Percentiles rank a stretch among this genome's conserved stretches.
Conservation (phyloP, 176 grass and related monocot species). For the Aegilops sharonensis region DNA sequence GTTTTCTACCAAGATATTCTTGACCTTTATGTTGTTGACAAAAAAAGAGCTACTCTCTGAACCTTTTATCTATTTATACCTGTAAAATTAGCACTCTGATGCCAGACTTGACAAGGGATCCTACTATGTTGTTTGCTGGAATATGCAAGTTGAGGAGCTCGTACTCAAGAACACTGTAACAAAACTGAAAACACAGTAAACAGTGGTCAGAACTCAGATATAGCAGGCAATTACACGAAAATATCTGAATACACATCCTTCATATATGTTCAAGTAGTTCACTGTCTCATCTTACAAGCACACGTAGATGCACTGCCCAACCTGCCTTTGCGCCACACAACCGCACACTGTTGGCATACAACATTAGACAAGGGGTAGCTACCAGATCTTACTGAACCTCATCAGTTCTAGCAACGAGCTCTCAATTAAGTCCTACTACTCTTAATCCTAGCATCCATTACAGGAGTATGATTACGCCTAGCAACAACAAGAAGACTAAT, state of each 20-base stretch:
- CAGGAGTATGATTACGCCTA: no score
- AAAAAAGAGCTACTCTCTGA: neutral
- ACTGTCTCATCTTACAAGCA: constrained; percentile 93
- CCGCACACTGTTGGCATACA: neutral
- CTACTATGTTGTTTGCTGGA: constrained; percentile 78
- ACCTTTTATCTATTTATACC: constrained; percentile 31
- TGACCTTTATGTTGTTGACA: neutral
- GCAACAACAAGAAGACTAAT: no score
- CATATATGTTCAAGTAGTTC: constrained; percentile 69
- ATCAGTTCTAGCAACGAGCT: no score
- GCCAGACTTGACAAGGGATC: constrained; percentile 66
- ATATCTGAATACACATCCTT: constrained; percentile 46
- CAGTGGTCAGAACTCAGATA: no score
- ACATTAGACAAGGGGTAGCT: no score
- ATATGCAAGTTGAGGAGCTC: constrained; percentile 84
- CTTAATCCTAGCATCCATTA: no score
- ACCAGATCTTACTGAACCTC: no score
- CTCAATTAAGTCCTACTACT: no score
- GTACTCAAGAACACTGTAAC: constrained; percentile 74
- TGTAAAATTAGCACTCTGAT: constrained; percentile 82
- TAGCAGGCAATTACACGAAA: neutral
- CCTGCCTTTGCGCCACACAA: constrained; percentile 34
- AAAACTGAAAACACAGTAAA: neutral
- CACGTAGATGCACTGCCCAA: constrained; percentile 57
- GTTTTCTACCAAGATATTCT: neutral